Conservation (phyloP, 2,329 filamentous ascomycete species). For the Ophioceras dolichostomum region DNA sequence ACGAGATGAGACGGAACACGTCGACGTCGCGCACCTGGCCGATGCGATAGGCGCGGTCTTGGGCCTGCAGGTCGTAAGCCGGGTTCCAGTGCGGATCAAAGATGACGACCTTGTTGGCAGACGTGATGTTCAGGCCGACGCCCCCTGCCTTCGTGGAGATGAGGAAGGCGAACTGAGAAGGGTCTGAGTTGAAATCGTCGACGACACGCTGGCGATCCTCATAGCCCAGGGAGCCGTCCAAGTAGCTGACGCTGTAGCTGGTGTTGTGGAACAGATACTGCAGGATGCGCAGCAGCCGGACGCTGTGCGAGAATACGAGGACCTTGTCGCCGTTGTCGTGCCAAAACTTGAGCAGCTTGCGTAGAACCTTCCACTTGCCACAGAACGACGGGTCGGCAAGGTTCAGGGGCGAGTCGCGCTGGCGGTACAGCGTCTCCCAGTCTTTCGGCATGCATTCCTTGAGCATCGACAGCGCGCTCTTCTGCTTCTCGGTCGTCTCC, state of each 20-base stretch:
- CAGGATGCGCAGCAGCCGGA: conserved; percentile 72
- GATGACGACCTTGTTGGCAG: conserved; percentile 95
- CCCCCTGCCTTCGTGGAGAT: conserved; percentile 92
- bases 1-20: conserved; percentile 81
- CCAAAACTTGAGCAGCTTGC: conserved; percentile 82
- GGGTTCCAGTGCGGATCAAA: conserved; percentile 98
- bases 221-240: conserved; percentile 75
- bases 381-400: conserved; percentile 85
- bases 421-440: conserved; percentile 63
- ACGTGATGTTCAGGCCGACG: conserved; percentile 90
- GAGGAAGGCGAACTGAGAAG: conserved; percentile 82
- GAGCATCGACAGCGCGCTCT: conserved; percentile 64
- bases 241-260: conserved; percentile 79
- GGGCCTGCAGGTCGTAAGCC: conserved; percentile 84
- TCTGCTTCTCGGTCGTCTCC: conserved; percentile 59
- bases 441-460: conserved; percentile 60
- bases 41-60: conserved; percentile 92
- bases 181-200: conserved; percentile 82
- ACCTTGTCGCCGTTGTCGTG: conserved; percentile 85
- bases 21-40: conserved; percentile 89
- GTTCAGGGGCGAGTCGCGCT: conserved; percentile 66
- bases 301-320: conserved; percentile 87
- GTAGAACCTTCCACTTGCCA: conserved; percentile 91
- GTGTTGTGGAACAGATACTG: conserved; percentile 79
- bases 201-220: conserved; percentile 74